Evolutionary conservation across 2,329 filamentous ascomycete genomes (phyloP).

Genomic region (Verticillium nonalfalfae): DNA sequence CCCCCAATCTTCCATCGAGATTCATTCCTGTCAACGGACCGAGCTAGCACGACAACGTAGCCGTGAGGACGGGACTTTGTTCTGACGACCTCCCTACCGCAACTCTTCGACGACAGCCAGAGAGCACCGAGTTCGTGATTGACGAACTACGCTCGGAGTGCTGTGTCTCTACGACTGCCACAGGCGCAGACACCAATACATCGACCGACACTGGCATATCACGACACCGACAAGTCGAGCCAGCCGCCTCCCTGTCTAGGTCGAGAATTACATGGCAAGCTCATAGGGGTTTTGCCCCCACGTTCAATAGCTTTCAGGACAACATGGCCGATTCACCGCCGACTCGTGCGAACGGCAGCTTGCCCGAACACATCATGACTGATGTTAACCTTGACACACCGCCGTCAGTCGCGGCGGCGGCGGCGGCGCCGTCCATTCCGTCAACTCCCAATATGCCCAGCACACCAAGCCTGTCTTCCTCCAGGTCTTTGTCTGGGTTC

Average conservation of each 20-base stretch:
- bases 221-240: background rate
- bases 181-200: background rate
- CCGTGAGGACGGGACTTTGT: background rate
- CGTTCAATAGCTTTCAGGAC: background rate
- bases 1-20: background rate
- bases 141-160: background rate
- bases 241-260: background rate
- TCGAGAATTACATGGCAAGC: background rate
- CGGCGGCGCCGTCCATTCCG: slow-evolving; percentile 5
- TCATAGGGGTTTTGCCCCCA: background rate
- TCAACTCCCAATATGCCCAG: slow-evolving; percentile 9
- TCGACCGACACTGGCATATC: background rate
- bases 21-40: background rate
- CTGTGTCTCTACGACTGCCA: background rate
- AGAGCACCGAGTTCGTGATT: background rate
- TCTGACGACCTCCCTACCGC: background rate
- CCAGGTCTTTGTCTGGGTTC: slow-evolving; percentile 32
- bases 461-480: slow-evolving; percentile 14
- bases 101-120: background rate
- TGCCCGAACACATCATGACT: slow-evolving; percentile 4
- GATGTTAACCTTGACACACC: slow-evolving; percentile 6
- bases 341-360: background rate
- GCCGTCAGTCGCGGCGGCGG: slow-evolving; percentile 6
- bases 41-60: background rate
- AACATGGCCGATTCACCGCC: background rate